These are phyloP conservation scores for Vigna nakashimae DNA, from an alignment of 306 rosid genomes.

Conservation along the genomic window DNA sequence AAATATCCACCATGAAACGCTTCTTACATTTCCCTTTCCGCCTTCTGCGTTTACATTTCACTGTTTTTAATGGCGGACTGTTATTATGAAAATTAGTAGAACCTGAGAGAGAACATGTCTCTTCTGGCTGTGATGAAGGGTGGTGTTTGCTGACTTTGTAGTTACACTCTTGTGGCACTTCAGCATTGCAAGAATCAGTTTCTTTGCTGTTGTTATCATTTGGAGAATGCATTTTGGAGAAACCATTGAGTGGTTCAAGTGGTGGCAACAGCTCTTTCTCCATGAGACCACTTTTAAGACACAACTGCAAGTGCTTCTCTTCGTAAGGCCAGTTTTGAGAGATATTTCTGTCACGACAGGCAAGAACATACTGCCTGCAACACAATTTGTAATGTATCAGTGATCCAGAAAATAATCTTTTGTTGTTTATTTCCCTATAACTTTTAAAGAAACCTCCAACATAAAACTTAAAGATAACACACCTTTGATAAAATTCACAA, in stretches of 20 bases:
- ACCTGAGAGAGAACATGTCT: constrained; percentile 28
- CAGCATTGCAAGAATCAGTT: constrained; percentile 31
- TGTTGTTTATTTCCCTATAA: not conserved
- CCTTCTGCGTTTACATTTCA: constrained; percentile 46
- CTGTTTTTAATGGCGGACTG: constrained; percentile 25
- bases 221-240: constrained; percentile 25
- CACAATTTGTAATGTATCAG: not conserved
- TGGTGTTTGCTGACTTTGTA: constrained; percentile 42
- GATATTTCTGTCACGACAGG: constrained; percentile 55
- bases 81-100: constrained; percentile 14
- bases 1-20: constrained; percentile 59
- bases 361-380: constrained; percentile 63
- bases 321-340: constrained; percentile 64
- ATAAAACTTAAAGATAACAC: not conserved
- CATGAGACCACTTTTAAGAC: constrained; percentile 53
- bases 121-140: constrained; percentile 40
- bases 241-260: constrained; percentile 48
- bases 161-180: constrained; percentile 29
- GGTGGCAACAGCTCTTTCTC: constrained; percentile 64
- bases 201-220: constrained; percentile 38
- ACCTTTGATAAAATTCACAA: not conserved
- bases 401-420: not conserved
- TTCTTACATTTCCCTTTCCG: constrained; percentile 56
- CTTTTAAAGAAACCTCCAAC: not conserved
- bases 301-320: constrained; percentile 58